Percentiles rank a stretch among this genome's conserved stretches.
These are phyloP conservation scores for Saccharomycopsis oosterbeekiorum DNA, from an alignment of 805 yeast species.

Conservation along the genomic window DNA sequence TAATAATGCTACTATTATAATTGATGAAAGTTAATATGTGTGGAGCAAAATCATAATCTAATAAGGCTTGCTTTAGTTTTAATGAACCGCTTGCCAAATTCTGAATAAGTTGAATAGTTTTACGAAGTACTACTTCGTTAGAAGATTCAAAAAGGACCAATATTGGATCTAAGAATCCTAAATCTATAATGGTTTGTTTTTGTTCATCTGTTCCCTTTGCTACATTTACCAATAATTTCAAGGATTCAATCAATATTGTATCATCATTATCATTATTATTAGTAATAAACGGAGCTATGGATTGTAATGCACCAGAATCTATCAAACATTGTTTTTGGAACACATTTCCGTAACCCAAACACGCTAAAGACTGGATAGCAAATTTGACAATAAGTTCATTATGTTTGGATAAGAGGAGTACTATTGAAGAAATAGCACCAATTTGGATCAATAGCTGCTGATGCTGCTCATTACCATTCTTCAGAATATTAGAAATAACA, in stretches of 20 bases:
- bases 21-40: constrained; percentile 17
- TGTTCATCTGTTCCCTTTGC: constrained; percentile 19
- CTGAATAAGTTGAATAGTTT: constrained; percentile 16
- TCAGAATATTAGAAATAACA: constrained; percentile 17
- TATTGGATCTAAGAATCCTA: constrained; percentile 8
- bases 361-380: constrained; percentile 14
- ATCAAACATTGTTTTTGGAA: constrained; percentile 17
- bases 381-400: constrained; percentile 17
- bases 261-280: constrained; percentile 13
- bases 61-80: constrained; percentile 16
- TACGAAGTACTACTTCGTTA: constrained; percentile 13
- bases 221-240: constrained; percentile 15
- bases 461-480: constrained; percentile 15
- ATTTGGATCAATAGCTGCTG: constrained; percentile 17
- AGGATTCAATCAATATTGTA: constrained; percentile 13
- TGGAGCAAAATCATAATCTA: constrained; percentile 18
- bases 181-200: constrained; percentile 16
- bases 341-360: constrained; percentile 16
- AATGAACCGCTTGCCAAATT: constrained; percentile 14
- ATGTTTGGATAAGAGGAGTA: constrained; percentile 12
- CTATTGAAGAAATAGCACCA: constrained; percentile 12
- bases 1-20: constrained; percentile 12
- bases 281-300: constrained; percentile 5
- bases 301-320: constrained; percentile 7
- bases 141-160: constrained; percentile 15